Percentiles rank a stretch among this genome's conserved stretches.
These are phyloP conservation scores for Boletus subcaerulescens DNA, from an alignment of 768 basidiomycete genomes.

Conservation along the genomic window DNA sequence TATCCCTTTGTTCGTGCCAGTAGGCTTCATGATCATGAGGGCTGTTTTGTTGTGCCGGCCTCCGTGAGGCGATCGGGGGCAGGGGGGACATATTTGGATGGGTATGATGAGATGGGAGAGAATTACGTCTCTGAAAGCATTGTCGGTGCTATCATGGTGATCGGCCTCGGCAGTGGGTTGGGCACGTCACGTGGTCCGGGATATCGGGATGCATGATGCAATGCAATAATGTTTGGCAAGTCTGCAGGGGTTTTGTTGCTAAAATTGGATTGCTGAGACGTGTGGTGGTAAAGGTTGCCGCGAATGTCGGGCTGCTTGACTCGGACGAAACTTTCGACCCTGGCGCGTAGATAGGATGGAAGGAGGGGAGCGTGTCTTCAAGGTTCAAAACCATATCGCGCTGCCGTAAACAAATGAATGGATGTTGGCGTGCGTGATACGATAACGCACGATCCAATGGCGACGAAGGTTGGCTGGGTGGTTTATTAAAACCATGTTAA, in stretches of 20 bases:
- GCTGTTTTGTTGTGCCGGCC: background rate
- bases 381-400: background rate
- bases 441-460: constrained; percentile 9
- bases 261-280: too few relatives aligned
- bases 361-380: constrained; percentile 12
- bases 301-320: background rate
- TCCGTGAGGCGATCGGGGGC: constrained; percentile 19
- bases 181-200: background rate
- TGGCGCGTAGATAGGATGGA: constrained; percentile 10
- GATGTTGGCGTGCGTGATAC: background rate
- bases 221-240: too few relatives aligned
- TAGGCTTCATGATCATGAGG: background rate
- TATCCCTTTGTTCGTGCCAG: background rate
- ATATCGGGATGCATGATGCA: background rate
- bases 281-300: background rate
- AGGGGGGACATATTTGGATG: background rate
- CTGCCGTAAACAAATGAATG: constrained; percentile 10
- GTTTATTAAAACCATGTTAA: background rate
- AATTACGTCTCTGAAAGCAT: constrained; percentile 14
- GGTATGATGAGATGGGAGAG: background rate
- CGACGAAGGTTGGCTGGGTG: background rate
- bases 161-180: background rate
- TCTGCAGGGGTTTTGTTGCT: too few relatives aligned
- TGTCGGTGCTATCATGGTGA: background rate
- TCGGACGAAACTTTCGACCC: background rate